phyloP scores from a whole-genome alignment of 257 asterid genomes.

The Jacaranda mimosifolia region DNA sequence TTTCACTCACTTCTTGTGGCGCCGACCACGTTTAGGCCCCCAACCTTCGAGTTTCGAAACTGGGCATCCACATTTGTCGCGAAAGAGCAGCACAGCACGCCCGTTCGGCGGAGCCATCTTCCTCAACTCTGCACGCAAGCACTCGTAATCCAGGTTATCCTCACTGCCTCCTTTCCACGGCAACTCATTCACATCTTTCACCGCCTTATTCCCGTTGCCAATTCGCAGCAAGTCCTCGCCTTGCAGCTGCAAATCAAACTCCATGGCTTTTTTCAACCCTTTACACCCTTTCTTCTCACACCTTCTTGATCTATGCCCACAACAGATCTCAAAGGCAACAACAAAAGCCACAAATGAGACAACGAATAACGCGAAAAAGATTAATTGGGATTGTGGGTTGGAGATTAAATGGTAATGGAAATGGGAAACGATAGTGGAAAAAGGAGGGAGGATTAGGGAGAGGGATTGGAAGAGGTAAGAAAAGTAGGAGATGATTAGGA shows the following conservation, averaged over 20 bases:
- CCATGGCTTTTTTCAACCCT: slow-evolving; percentile 79
- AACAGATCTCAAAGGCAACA: slow-evolving; percentile 50
- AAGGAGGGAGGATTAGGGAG: slow-evolving; percentile 65
- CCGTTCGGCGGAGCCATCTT: slow-evolving; percentile 94
- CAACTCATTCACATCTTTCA: slow-evolving; percentile 70
- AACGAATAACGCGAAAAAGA: slow-evolving; percentile 52
- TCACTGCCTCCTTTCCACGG: slow-evolving; percentile 93
- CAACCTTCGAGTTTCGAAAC: slow-evolving; percentile 88
- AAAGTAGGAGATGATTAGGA: slow-evolving; percentile 69
- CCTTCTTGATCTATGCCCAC: slow-evolving; percentile 69
- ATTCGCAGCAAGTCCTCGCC: slow-evolving; percentile 69
- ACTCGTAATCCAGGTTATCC: slow-evolving; percentile 81
- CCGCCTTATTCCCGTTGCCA: slow-evolving; percentile 55
- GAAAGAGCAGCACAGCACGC: slow-evolving; percentile 79
- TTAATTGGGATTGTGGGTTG: slow-evolving; percentile 49
- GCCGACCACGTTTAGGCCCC: slow-evolving; percentile 79
- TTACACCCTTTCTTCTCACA: slow-evolving; percentile 72
- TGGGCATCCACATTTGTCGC: slow-evolving; percentile 85
- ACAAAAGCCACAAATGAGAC: slow-evolving; percentile 48
- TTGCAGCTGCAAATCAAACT: slow-evolving; percentile 80
- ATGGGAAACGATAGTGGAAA: slow-evolving; percentile 37
- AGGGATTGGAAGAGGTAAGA: slow-evolving; percentile 75
- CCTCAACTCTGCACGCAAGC: slow-evolving; percentile 82
- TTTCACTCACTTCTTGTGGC: slow-evolving; percentile 78
- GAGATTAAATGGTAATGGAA: slow-evolving; percentile 40